Base-by-base conservation (phyloP, 305 asterid genomes). In the Fraxinus baroniana region DNA sequence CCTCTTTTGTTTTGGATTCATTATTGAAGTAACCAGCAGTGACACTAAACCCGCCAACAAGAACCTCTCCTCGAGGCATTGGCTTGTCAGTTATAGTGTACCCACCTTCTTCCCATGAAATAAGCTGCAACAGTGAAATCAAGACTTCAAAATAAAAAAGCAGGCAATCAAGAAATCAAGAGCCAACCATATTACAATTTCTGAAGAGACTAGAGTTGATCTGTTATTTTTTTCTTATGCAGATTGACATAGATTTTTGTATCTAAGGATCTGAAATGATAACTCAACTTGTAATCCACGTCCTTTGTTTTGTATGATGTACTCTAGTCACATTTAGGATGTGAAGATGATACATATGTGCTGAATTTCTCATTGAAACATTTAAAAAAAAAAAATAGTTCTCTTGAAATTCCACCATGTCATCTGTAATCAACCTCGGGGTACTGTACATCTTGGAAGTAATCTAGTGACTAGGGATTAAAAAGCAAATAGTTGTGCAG, bases 31-130 rank as follows among this genome's bases (percentile, higher is more conserved):
- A 94, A 83, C 98, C 98, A 83, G 97, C 94, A 82, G 93, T 93
- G 71, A 94, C 94, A 77, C 95, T 91, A 86, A 90, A 89, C 79
- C 98, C 98, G 80, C 98, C 98, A 80, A 92, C 86, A 22, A 93
- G 91, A n/a, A 94, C 90, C 84, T 94, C 98, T 86, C 98, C 98
- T 66, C 97, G 93, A 28, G 98, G 94, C 97, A 92, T 90, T 79
- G 98, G 98, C 84, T 92, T 91, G 86, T 94, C 98, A 5, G 86
- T 80, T 79, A 78, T 87, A 68, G 79, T 92, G 90, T 93, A 94
- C 68, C 97, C 94, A 74, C 98, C 98, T 89, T 94, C 97, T 77
- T 94, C 95, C 98, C 98, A 94, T 70, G 98, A 87, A 84, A 93
- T 88, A 81, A 94, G 94, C 98, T 94, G 94, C 89, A 86, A 1